phyloP scores from a whole-genome alignment of 2,329 filamentous ascomycete species.

The Botrytis porri region DNA sequence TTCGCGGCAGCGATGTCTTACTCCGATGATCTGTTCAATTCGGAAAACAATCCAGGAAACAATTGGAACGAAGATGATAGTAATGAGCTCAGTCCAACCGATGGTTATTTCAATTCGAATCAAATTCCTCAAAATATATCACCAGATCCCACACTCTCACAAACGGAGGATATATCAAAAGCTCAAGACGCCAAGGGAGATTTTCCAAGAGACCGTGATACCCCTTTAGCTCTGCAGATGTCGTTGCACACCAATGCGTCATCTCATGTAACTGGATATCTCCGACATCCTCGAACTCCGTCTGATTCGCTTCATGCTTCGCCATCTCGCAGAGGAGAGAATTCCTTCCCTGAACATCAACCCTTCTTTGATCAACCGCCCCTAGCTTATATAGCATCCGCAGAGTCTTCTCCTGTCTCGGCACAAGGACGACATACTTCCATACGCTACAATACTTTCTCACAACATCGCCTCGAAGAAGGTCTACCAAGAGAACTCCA shows the following conservation, averaged over 20 bases:
- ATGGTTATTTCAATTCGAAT: slow-evolving; percentile 36
- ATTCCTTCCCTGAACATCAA: slow-evolving; percentile 11
- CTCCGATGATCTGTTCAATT: slow-evolving; percentile 31
- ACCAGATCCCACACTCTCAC: slow-evolving; percentile 1
- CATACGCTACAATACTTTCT: slow-evolving; percentile 31
- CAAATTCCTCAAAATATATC: slow-evolving; percentile 21
- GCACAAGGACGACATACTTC: slow-evolving; percentile 12
- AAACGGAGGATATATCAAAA: not conserved
- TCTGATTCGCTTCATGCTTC: not conserved
- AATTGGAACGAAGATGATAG: slow-evolving; percentile 17
- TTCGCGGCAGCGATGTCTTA: slow-evolving; percentile 11
- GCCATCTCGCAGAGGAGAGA: not conserved
- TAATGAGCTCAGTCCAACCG: slow-evolving; percentile 33
- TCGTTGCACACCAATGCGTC: not conserved
- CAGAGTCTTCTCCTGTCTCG: slow-evolving; percentile 7
- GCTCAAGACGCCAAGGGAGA: not conserved
- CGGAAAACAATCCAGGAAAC: slow-evolving; percentile 26
- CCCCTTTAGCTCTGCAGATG: not conserved
- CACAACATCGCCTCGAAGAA: slow-evolving; percentile 30
- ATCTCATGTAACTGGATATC: slow-evolving; percentile 1
- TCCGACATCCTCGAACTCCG: not conserved
- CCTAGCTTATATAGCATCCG: slow-evolving; percentile 29
- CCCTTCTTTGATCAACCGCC: slow-evolving; percentile 26
- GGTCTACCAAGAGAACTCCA: slow-evolving; percentile 27
- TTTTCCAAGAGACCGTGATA: not conserved